Percentiles rank a stretch among this genome's conserved stretches.
phyloP scores from a whole-genome alignment of 352 stramenopile genomes.

The Elongisporangium prolatum region DNA sequence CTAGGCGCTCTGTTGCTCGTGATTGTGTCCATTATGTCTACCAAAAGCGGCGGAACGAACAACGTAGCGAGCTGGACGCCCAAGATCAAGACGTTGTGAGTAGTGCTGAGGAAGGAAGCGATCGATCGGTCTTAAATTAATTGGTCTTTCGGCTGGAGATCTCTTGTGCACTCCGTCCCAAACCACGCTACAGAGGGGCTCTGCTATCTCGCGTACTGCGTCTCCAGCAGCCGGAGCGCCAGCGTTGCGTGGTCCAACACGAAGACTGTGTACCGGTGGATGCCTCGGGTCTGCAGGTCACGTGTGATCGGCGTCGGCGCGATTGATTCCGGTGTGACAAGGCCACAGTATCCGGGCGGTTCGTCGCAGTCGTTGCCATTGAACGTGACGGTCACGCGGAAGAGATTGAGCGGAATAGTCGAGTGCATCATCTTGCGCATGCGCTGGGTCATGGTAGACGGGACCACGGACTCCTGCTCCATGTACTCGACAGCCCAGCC shows the following conservation, averaged over 20 bases:
- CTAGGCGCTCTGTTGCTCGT: slow-evolving; percentile 33
- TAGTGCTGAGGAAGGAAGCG: not conserved
- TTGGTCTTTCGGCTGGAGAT: slow-evolving; percentile 1
- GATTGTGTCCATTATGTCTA: slow-evolving; percentile 16
- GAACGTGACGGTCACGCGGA: slow-evolving; percentile 58
- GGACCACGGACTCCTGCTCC: slow-evolving; percentile 59
- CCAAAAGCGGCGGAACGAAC: slow-evolving; percentile 6
- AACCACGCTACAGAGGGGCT: not conserved
- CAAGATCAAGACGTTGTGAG: slow-evolving; percentile 6
- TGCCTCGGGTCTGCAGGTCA: slow-evolving; percentile 62
- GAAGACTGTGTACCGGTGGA: slow-evolving; percentile 70
- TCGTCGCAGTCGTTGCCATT: slow-evolving; percentile 15
- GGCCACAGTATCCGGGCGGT: slow-evolving; percentile 26
- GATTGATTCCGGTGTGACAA: slow-evolving; percentile 72
- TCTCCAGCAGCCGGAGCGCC: slow-evolving; percentile 41
- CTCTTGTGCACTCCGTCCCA: not conserved
- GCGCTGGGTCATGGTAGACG: slow-evolving; percentile 50
- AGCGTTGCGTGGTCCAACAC: slow-evolving; percentile 75
- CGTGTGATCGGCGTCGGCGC: slow-evolving; percentile 76
- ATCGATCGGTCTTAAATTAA: slow-evolving; percentile 1
- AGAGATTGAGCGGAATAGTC: slow-evolving; percentile 66
- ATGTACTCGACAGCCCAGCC: slow-evolving; percentile 81
- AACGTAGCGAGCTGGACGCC: slow-evolving; percentile 13
- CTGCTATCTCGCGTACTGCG: not conserved
- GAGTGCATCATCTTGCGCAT: slow-evolving; percentile 85